These are phyloP conservation scores for Phytophthora constricta DNA, from an alignment of 352 stramenopile species.

Conservation along the genomic window DNA sequence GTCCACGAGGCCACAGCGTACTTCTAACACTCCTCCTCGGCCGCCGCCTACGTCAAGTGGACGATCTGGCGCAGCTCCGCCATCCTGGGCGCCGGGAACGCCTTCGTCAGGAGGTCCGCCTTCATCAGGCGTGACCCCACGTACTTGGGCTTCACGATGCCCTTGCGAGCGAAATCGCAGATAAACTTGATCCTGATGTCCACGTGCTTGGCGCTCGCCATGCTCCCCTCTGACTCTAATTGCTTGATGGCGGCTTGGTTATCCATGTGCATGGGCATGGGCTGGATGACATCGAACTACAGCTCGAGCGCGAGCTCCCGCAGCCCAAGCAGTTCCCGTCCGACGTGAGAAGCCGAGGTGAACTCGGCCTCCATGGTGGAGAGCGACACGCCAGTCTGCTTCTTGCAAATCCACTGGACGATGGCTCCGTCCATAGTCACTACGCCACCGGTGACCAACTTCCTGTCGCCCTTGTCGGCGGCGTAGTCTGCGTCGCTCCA, in stretches of 20 bases:
- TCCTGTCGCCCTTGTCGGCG: slow-evolving; percentile 23
- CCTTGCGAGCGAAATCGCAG: slow-evolving; percentile 6
- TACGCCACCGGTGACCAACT: slow-evolving; percentile 27
- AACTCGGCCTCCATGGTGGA: slow-evolving; percentile 30
- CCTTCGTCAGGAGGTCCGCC: slow-evolving; percentile 20
- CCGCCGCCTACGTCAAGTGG: no score
- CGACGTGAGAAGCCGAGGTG: slow-evolving; percentile 10
- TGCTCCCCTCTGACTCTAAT: slow-evolving; percentile 11
- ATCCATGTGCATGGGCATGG: slow-evolving; percentile 14
- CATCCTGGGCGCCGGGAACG: slow-evolving; percentile 6
- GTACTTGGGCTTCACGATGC: slow-evolving; percentile 13
- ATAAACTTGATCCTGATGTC: slow-evolving; percentile 23
- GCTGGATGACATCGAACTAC: background rate
- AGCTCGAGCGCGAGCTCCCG: slow-evolving; percentile 11
- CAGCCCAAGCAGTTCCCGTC: slow-evolving; percentile 14
- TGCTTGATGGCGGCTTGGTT: slow-evolving; percentile 17
- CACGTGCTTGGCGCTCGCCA: slow-evolving; percentile 12
- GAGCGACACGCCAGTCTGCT: slow-evolving; percentile 21
- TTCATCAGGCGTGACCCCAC: slow-evolving; percentile 16
- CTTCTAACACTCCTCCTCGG: slow-evolving; percentile 14
- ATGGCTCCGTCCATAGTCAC: slow-evolving; percentile 24
- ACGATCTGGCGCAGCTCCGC: no score
- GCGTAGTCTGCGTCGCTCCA: slow-evolving; percentile 38
- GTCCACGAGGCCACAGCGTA: background rate
- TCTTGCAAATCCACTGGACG: slow-evolving; percentile 17